These are phyloP conservation scores for Lupinus albus DNA, from an alignment of 306 rosid species.

Conservation along the genomic window DNA sequence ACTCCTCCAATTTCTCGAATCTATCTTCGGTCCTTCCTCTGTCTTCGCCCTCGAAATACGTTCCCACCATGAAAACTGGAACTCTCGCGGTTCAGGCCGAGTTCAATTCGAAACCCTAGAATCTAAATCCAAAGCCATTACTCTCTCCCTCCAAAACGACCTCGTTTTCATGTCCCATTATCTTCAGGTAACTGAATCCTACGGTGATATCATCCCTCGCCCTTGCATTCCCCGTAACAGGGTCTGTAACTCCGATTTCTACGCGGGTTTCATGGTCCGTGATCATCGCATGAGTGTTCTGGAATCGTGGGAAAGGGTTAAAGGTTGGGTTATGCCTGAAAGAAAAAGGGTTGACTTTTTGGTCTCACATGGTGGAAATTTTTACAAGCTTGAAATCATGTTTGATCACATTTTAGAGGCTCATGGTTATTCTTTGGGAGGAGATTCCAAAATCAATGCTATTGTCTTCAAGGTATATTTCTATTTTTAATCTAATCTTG, in stretches of 20 bases:
- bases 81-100: constrained; percentile 66
- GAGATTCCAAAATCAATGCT: constrained; percentile 48
- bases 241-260: constrained; percentile 47
- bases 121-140: constrained; percentile 46
- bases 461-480: constrained; percentile 58
- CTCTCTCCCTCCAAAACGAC: constrained; percentile 42
- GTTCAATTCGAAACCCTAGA: constrained; percentile 66
- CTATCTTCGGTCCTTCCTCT: constrained; percentile 56
- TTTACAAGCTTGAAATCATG: constrained; percentile 64
- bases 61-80: constrained; percentile 73
- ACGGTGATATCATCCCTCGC: constrained; percentile 61
- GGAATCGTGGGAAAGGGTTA: constrained; percentile 66
- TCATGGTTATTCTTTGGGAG: constrained; percentile 51
- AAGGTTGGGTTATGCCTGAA: constrained; percentile 77
- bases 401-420: constrained; percentile 75
- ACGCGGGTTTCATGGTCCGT: constrained; percentile 55
- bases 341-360: constrained; percentile 67
- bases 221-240: constrained; percentile 53
- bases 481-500: too few relatives aligned
- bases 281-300: constrained; percentile 55
- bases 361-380: constrained; percentile 47
- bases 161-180: constrained; percentile 56
- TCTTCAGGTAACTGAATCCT: constrained; percentile 53
- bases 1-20: constrained; percentile 57
- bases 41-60: constrained; percentile 78